Percentiles rank a stretch among this genome's conserved stretches.
phyloP scores from a whole-genome alignment of 306 rosid genomes.

The Citrullus amarus region DNA sequence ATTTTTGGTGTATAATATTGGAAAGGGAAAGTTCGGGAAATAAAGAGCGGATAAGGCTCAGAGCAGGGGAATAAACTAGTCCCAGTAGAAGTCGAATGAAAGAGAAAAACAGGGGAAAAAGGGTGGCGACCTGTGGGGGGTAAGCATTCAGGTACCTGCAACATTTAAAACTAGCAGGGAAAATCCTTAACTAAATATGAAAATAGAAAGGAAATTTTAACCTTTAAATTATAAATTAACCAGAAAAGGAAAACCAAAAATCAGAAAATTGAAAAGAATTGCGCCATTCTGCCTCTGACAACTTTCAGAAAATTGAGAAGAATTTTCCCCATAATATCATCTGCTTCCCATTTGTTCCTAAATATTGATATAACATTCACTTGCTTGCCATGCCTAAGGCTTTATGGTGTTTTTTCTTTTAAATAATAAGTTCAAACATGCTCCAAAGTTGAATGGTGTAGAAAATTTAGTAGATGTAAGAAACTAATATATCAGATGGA shows the following conservation, averaged over 20 bases:
- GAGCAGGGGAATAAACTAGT: background rate
- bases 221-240: background rate
- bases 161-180: background rate
- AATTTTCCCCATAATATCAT: background rate
- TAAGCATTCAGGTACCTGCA: background rate
- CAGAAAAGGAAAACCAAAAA: background rate
- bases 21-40: background rate
- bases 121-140: background rate
- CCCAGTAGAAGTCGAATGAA: background rate
- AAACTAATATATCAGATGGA: background rate
- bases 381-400: background rate
- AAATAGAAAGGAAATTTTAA: background rate
- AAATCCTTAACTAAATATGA: background rate
- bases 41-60: background rate
- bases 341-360: background rate
- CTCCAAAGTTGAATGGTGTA: background rate
- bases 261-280: background rate
- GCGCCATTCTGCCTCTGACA: too few relatives aligned
- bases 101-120: background rate
- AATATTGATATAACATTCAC: background rate
- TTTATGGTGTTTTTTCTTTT: background rate
- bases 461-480: background rate
- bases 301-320: background rate
- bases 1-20: background rate
- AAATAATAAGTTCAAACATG: background rate